These are phyloP conservation scores for Beauveria pseudobassiana DNA, from an alignment of 2,329 filamentous ascomycete species.

Conservation along the genomic window DNA sequence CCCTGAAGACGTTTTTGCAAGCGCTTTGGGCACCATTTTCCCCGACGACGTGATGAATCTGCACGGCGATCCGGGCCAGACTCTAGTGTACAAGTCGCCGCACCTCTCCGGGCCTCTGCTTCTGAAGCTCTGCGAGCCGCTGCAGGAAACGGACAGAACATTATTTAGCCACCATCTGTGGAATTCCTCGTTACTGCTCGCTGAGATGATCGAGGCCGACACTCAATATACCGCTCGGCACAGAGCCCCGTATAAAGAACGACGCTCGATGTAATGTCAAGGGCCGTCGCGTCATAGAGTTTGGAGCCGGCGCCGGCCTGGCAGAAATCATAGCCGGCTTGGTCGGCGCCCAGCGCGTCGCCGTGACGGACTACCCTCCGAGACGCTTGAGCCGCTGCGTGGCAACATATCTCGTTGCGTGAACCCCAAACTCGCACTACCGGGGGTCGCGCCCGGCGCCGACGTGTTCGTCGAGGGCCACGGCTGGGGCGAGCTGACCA, in stretches of 20 bases:
- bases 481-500: slow-evolving; percentile 46
- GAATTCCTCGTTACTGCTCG: slow-evolving; percentile 50
- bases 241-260: background rate
- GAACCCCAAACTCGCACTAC: slow-evolving; percentile 18
- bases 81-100: slow-evolving; percentile 46
- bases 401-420: slow-evolving; percentile 47
- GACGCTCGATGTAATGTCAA: slow-evolving; percentile 33
- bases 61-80: slow-evolving; percentile 50
- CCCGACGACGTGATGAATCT: slow-evolving; percentile 53
- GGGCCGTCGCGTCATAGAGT: slow-evolving; percentile 46
- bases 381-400: slow-evolving; percentile 45
- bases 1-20: slow-evolving; percentile 49
- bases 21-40: slow-evolving; percentile 51
- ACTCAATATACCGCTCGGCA: slow-evolving; percentile 18
- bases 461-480: slow-evolving; percentile 42
- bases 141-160: slow-evolving; percentile 40
- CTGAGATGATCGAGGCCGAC: slow-evolving; percentile 41
- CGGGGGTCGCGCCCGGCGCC: background rate
- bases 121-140: slow-evolving; percentile 34
- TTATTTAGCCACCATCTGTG: slow-evolving; percentile 63
- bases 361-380: slow-evolving; percentile 56
- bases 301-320: slow-evolving; percentile 54
- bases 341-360: slow-evolving; percentile 37
- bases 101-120: slow-evolving; percentile 32
- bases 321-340: slow-evolving; percentile 37